These are phyloP conservation scores for Solanum pinnatisectum DNA, from an alignment of 257 asterid genomes.

Conservation along the genomic window DNA sequence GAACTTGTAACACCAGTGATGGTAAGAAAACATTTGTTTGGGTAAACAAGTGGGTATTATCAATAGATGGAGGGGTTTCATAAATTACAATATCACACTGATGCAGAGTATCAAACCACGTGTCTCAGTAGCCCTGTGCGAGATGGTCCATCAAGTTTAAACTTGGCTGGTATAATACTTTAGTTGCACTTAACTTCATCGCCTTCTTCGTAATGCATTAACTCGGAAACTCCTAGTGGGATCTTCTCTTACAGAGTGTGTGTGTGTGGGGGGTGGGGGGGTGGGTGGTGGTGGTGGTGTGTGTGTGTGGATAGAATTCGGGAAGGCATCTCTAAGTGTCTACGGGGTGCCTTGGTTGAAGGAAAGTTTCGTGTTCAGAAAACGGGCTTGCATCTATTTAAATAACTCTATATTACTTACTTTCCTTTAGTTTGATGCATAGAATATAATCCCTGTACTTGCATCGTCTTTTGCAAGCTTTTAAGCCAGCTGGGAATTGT, in stretches of 20 bases:
- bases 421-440: background rate
- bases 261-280: rapidly evolving
- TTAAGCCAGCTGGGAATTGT: background rate
- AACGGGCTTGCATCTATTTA: background rate
- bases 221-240: background rate
- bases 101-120: background rate
- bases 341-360: background rate
- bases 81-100: background rate
- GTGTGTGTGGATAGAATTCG: background rate
- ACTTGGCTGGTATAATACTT: background rate
- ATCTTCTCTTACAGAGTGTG: background rate
- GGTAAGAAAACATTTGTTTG: background rate
- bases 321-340: background rate
- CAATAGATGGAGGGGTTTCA: background rate
- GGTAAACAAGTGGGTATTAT: background rate
- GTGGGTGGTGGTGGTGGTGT: too few species aligned
- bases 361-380: background rate
- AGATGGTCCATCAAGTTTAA: background rate
- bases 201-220: background rate
- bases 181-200: background rate
- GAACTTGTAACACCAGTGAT: background rate
- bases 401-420: background rate
- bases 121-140: background rate
- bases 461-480: background rate
- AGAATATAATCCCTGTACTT: background rate